Evolutionary conservation across 345 rosid species (phyloP).

Genomic region (Lepidium africanum): DNA sequence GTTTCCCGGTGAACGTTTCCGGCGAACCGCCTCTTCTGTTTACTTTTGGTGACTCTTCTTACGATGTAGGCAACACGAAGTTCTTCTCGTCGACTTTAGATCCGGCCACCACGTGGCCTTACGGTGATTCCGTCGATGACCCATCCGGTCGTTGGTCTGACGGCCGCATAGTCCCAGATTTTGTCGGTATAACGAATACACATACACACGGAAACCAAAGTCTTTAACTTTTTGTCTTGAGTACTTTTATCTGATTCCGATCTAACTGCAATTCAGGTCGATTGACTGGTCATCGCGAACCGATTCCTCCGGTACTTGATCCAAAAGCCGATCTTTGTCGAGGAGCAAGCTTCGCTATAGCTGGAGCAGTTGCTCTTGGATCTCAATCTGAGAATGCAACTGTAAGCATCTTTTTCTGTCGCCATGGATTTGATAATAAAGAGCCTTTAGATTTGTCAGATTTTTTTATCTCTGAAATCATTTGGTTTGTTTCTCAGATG

Average conservation of each 20-base stretch:
- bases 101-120: constrained; percentile 32
- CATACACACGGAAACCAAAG: neutral
- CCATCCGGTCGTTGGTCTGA: constrained; percentile 32
- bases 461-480: neutral
- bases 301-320: constrained; percentile 24
- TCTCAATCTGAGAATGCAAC: constrained; percentile 16
- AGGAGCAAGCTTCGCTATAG: constrained; percentile 29
- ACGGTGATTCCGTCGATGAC: constrained; percentile 23
- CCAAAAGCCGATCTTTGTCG: constrained; percentile 18
- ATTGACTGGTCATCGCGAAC: constrained; percentile 6
- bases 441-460: neutral
- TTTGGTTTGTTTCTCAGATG: constrained; percentile 2
- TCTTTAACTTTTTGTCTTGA: neutral
- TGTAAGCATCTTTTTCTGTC: neutral
- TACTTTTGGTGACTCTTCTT: constrained; percentile 32
- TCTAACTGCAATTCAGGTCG: constrained; percentile 6
- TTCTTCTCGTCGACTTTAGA: constrained; percentile 11
- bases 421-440: neutral
- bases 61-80: constrained; percentile 32
- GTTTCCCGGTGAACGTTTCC: constrained; percentile 9
- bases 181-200: constrained; percentile 7
- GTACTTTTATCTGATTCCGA: neutral
- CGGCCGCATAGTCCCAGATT: constrained; percentile 24
- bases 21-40: constrained; percentile 23
- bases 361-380: constrained; percentile 23